Percentiles rank a stretch among this genome's conserved stretches.
Conservation (phyloP, 768 basidiomycete species). For the Omphalotus guepiniiformis region DNA sequence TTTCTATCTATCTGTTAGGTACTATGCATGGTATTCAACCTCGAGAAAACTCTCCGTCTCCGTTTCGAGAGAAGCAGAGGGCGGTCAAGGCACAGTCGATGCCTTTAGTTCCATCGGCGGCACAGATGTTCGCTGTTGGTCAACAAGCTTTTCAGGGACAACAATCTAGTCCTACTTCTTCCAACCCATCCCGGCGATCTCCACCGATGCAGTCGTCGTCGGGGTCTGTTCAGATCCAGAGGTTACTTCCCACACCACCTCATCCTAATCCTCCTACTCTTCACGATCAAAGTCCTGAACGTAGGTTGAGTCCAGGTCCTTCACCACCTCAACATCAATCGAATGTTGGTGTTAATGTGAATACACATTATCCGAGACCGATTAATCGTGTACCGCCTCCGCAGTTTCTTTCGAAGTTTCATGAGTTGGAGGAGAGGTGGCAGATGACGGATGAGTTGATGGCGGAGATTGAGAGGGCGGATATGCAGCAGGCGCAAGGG, state of each 20-base stretch:
- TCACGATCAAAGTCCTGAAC: conserved; percentile 25
- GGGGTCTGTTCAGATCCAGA: conserved; percentile 26
- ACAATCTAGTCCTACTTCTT: conserved; percentile 44
- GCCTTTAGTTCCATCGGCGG: conserved; percentile 55
- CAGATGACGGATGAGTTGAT: conserved; percentile 67
- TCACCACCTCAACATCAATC: conserved; percentile 19
- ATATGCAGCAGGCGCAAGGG: conserved; percentile 53
- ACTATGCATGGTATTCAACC: conserved; percentile 36
- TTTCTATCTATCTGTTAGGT: conserved; percentile 23
- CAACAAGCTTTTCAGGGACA: conserved; percentile 37
- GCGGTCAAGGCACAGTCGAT: conserved; percentile 56
- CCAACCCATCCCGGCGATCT: conserved; percentile 35
- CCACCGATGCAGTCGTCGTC: conserved; percentile 27
- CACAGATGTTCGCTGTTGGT: conserved; percentile 43
- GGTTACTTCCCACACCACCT: conserved; percentile 42
- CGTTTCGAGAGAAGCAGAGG: conserved; percentile 47
- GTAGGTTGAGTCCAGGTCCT: conserved; percentile 17
- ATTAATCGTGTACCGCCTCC: conserved; percentile 52
- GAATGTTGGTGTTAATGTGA: conserved; percentile 27
- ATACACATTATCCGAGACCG: conserved; percentile 63
- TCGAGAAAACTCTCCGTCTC: conserved; percentile 48
- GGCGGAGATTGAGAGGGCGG: conserved; percentile 70
- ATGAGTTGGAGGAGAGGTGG: conserved; percentile 53
- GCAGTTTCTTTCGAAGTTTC: conserved; percentile 54
- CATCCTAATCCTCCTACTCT: conserved; percentile 33